A percentile compares a stretch with the other conserved stretches of the same genome.
Conservation (phyloP, 192 early-diverging fungal species). For the Podila horticola region DNA sequence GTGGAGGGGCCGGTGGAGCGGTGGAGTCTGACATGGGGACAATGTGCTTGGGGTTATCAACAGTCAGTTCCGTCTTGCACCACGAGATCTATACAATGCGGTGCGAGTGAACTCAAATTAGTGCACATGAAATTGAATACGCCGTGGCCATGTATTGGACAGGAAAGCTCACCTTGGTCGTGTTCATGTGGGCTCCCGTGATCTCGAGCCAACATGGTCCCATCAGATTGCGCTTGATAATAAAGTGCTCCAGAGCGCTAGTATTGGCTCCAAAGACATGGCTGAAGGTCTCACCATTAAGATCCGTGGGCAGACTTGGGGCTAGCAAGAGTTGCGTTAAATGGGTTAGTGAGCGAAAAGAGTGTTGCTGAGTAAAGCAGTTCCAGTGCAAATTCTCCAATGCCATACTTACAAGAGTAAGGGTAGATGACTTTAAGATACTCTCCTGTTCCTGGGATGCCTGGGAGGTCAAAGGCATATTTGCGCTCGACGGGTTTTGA, state of each 20-base stretch:
- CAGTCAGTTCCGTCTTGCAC: constrained; percentile 82
- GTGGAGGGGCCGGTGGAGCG: constrained; percentile 69
- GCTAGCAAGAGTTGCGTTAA: constrained; percentile 47
- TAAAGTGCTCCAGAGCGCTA: constrained; percentile 88
- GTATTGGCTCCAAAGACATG: constrained; percentile 91
- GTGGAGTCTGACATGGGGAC: constrained; percentile 65
- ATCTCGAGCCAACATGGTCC: constrained; percentile 95
- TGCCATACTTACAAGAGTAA: constrained; percentile 62
- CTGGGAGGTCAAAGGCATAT: constrained; percentile 92
- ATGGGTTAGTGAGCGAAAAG: neutral
- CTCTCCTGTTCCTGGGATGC: constrained; percentile 79
- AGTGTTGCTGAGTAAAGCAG: neutral
- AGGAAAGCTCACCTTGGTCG: constrained; percentile 53
- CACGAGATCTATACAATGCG: constrained; percentile 75
- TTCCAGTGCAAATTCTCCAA: neutral
- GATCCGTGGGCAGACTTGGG: constrained; percentile 63
- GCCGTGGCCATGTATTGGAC: neutral
- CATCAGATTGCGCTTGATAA: constrained; percentile 95
- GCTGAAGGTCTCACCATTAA: constrained; percentile 80
- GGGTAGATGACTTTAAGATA: constrained; percentile 92
- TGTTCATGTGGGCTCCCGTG: constrained; percentile 61
- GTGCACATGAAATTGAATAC: neutral
- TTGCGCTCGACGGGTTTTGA: constrained; percentile 77
- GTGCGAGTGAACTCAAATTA: neutral
- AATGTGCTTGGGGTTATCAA: constrained; percentile 79